Evolutionary conservation across 2,329 filamentous ascomycete genomes (phyloP).

Genomic region (Fusarium humuli): DNA sequence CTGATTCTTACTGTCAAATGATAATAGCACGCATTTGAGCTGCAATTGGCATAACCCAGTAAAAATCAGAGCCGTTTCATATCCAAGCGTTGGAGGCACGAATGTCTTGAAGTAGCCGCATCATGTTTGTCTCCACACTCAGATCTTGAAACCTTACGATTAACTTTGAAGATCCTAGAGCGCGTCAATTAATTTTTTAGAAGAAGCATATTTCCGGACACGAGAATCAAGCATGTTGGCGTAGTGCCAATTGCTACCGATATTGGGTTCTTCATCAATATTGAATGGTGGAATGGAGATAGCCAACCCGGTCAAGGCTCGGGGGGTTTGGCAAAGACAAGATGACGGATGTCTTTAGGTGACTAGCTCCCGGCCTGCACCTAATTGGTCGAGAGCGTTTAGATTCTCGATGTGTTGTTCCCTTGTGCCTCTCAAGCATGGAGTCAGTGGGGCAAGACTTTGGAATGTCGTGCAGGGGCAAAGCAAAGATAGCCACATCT

Average conservation of each 20-base stretch:
- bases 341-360: constrained; percentile 21
- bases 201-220: background rate
- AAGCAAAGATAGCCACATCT: constrained; percentile 41
- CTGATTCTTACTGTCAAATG: background rate
- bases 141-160: constrained; percentile 14
- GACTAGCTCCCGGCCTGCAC: background rate
- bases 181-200: background rate
- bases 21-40: background rate
- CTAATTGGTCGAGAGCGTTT: constrained; percentile 39
- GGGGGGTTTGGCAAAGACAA: constrained; percentile 40
- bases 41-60: background rate
- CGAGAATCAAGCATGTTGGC: background rate
- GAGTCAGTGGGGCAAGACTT: constrained; percentile 42
- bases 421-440: constrained; percentile 33
- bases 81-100: constrained; percentile 1
- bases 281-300: constrained; percentile 31
- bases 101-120: constrained; percentile 28
- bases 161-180: constrained; percentile 7
- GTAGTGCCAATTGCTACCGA: constrained; percentile 5
- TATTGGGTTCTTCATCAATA: constrained; percentile 12
- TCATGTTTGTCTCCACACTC: constrained; percentile 24
- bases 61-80: constrained; percentile 13
- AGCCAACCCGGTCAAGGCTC: constrained; percentile 38
- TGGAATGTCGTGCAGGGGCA: constrained; percentile 46
- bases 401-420: constrained; percentile 34